phyloP scores from a whole-genome alignment of 164 flowering plant species.

The Nelumbo lutea region DNA sequence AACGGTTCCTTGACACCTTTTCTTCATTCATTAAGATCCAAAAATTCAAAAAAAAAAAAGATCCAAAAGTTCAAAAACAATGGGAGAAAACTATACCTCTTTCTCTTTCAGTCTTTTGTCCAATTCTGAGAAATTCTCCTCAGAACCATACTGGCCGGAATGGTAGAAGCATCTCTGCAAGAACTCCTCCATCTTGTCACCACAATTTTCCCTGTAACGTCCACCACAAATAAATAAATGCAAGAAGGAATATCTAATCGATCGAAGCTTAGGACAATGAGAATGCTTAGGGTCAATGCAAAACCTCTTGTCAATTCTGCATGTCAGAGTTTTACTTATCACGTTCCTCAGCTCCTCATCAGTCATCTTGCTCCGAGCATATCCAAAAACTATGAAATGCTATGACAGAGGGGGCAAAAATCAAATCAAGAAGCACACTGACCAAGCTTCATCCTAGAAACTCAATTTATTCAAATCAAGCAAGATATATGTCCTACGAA shows the following conservation, averaged over 20 bases:
- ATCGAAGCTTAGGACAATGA: neutral
- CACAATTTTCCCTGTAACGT: slow-evolving; percentile 71
- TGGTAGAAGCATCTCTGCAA: slow-evolving; percentile 84
- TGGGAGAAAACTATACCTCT: slow-evolving; percentile 38
- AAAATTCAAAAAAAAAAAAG: neutral
- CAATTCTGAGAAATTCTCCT: slow-evolving; percentile 58
- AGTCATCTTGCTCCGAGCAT: slow-evolving; percentile 66
- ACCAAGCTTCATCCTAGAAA: neutral
- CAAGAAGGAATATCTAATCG: neutral
- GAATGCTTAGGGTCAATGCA: neutral
- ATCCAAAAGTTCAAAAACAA: neutral
- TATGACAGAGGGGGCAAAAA: slow-evolving; percentile 18
- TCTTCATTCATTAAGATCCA: too few relatives aligned
- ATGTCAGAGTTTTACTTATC: slow-evolving; percentile 67
- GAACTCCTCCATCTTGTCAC: slow-evolving; percentile 76
- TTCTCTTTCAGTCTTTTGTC: slow-evolving; percentile 63
- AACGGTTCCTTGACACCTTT: too few relatives aligned
- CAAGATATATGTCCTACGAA: neutral
- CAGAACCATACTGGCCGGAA: slow-evolving; percentile 83
- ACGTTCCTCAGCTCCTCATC: slow-evolving; percentile 61
- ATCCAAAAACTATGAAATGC: slow-evolving; percentile 72
- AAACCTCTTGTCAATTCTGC: slow-evolving; percentile 75
- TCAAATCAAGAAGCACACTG: neutral
- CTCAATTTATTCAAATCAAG: neutral
- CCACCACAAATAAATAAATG: neutral